Conservation (phyloP, 352 stramenopile genomes). For the Pythium myriotylum region DNA sequence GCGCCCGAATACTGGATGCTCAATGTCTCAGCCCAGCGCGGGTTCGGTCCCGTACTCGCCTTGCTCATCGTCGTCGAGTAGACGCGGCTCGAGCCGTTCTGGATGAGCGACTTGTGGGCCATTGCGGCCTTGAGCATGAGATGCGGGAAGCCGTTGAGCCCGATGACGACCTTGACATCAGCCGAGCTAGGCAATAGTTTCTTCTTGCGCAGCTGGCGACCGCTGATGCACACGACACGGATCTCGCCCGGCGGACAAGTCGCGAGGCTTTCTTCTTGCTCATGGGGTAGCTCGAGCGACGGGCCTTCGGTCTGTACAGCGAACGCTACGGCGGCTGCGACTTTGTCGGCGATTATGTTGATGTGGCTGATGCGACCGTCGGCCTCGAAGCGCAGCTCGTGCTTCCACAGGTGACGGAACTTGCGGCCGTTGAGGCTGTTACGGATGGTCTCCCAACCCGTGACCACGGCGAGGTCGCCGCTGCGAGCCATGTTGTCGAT, state of each 20-base stretch:
- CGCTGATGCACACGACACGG: constrained; percentile 80
- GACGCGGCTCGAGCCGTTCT: constrained; percentile 58
- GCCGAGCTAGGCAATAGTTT: constrained; percentile 47
- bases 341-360: constrained; percentile 86
- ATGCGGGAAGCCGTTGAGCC: constrained; percentile 76
- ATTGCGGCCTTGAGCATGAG: constrained; percentile 46
- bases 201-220: constrained; percentile 52
- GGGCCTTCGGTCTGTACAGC: constrained; percentile 57
- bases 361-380: constrained; percentile 84
- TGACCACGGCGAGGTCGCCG: constrained; percentile 76
- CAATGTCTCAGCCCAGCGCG: constrained; percentile 82
- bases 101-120: constrained; percentile 43
- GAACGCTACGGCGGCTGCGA: constrained; percentile 76
- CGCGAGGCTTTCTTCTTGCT: constrained; percentile 56
- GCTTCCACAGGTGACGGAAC: constrained; percentile 84
- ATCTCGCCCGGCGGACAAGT: constrained; percentile 81
- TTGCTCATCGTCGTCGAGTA: constrained; percentile 71
- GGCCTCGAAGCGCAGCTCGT: constrained; percentile 79
- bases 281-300: constrained; percentile 60
- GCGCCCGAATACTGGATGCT: constrained; percentile 76
- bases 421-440: constrained; percentile 67
- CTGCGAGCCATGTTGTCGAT: constrained; percentile 70
- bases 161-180: constrained; percentile 65
- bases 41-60: constrained; percentile 44
- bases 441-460: constrained; percentile 73